These are phyloP conservation scores for Endothia cerciana DNA, from an alignment of 2,329 filamentous ascomycete species.

Conservation along the genomic window DNA sequence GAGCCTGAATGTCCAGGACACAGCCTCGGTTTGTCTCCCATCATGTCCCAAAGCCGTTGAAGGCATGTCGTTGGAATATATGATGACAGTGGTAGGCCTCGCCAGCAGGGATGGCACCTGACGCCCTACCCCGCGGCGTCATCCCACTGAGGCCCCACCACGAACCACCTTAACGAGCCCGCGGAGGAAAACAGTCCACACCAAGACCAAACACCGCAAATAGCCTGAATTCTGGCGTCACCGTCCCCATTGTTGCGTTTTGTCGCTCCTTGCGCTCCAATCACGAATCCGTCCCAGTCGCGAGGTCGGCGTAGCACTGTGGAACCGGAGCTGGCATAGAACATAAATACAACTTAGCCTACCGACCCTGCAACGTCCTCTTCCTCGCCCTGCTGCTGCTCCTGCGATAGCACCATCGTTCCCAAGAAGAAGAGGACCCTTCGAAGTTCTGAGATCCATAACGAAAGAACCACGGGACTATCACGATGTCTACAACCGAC, in stretches of 20 bases:
- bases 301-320: not conserved
- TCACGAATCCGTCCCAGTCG: constrained; percentile 15
- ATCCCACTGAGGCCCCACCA: too few relatives aligned
- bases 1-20: too few relatives aligned
- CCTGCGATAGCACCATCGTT: not conserved
- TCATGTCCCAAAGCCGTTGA: too few relatives aligned
- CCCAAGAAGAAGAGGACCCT: not conserved
- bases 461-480: not conserved
- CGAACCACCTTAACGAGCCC: too few relatives aligned
- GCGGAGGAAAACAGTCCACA: not conserved
- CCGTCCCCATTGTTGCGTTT: constrained; percentile 5
- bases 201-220: constrained; percentile 1
- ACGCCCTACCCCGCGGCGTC: too few relatives aligned
- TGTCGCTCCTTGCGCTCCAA: constrained; percentile 25
- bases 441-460: too few relatives aligned
- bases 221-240: constrained; percentile 22
- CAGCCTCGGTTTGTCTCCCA: too few relatives aligned
- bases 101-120: too few relatives aligned
- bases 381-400: not conserved
- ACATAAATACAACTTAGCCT: not conserved
- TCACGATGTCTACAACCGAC: constrained; percentile 47
- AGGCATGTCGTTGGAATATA: too few relatives aligned
- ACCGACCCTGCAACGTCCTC: too few relatives aligned
- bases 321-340: not conserved
- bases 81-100: too few relatives aligned